These are phyloP conservation scores for Lentinus brumalis DNA, from an alignment of 768 basidiomycete species.

Conservation along the genomic window DNA sequence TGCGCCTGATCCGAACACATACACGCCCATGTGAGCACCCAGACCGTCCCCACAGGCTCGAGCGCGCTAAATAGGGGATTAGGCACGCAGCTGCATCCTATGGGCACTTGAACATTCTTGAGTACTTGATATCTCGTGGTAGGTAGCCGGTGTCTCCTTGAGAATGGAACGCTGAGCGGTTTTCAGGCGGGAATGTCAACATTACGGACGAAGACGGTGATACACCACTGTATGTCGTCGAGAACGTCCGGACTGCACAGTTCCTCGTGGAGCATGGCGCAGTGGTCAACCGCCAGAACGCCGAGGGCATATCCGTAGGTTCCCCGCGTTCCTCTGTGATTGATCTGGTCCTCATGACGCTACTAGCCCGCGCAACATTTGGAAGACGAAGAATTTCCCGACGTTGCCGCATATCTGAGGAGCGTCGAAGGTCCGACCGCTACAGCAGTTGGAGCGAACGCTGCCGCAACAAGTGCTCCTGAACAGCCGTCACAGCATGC, in stretches of 20 bases:
- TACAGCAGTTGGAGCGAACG: background rate
- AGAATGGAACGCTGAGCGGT: background rate
- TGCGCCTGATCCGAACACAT: conserved; percentile 67
- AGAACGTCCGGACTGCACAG: conserved; percentile 74
- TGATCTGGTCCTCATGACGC: background rate
- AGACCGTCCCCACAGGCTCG: background rate
- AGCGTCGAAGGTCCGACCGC: conserved; percentile 30
- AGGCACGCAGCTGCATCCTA: conserved; percentile 97
- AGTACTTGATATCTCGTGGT: conserved; percentile 80
- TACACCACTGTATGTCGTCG: conserved; percentile 90
- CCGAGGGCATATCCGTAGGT: conserved; percentile 74
- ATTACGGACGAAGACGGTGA: conserved; percentile 85
- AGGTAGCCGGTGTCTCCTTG: background rate
- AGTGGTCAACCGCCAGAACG: conserved; percentile 58
- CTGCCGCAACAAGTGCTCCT: conserved; percentile 17
- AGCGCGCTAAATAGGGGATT: conserved; percentile 9
- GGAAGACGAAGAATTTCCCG: conserved; percentile 62
- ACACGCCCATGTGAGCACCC: conserved; percentile 72
- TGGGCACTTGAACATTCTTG: conserved; percentile 72
- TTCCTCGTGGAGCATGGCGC: conserved; percentile 84
- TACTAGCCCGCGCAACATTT: conserved; percentile 70
- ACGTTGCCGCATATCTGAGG: conserved; percentile 64
- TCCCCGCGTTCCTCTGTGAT: conserved; percentile 13
- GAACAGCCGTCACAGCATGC: conserved; percentile 59
- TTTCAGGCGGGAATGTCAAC: conserved; percentile 82